Evolutionary conservation across 352 stramenopile genomes (phyloP).

Genomic region (Globisporangium paroecandrum): DNA sequence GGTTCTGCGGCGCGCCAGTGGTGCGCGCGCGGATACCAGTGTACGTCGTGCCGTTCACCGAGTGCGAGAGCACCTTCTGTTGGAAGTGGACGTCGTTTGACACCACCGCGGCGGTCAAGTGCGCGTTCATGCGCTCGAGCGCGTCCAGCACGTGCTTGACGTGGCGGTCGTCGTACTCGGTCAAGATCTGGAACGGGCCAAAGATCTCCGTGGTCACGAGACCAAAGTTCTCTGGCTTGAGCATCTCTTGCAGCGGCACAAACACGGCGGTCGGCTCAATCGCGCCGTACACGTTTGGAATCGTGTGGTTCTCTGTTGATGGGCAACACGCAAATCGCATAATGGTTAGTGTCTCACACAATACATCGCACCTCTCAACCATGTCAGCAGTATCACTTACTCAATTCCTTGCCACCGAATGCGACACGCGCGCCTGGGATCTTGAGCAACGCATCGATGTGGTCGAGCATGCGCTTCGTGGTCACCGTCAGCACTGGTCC

Average conservation of each 20-base stretch:
- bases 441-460: constrained; percentile 88
- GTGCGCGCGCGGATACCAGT: constrained; percentile 94
- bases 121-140: constrained; percentile 95
- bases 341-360: background rate
- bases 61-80: constrained; percentile 92
- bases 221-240: constrained; percentile 94
- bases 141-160: constrained; percentile 89
- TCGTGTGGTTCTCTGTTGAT: constrained; percentile 86
- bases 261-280: constrained; percentile 97
- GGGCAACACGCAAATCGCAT: background rate
- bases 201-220: constrained; percentile 97
- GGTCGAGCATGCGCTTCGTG: constrained; percentile 94
- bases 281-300: constrained; percentile 94
- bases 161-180: constrained; percentile 91
- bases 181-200: constrained; percentile 98
- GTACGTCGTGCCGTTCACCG: constrained; percentile 99
- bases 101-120: constrained; percentile 97
- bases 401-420: constrained; percentile 93
- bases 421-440: constrained; percentile 93
- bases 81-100: constrained; percentile 96
- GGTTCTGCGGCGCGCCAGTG: constrained; percentile 93
- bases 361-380: background rate
- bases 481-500: constrained; percentile 96
- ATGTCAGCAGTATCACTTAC: constrained; percentile 23
- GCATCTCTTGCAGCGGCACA: constrained; percentile 94